Conservation (phyloP, 768 basidiomycete species). For the Tremella fuciformis region DNA sequence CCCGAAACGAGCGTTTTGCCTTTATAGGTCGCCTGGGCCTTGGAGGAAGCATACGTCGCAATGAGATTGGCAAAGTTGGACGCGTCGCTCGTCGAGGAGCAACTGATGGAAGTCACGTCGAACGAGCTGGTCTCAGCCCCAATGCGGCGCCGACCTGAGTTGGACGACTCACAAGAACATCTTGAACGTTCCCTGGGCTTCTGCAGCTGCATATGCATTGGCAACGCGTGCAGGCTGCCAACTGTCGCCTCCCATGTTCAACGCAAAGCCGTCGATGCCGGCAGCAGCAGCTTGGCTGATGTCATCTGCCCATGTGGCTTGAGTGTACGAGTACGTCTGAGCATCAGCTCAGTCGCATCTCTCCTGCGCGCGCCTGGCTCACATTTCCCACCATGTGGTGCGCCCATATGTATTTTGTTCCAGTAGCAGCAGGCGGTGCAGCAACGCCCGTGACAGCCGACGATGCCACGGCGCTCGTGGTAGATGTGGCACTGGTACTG, state of each 20-base stretch:
- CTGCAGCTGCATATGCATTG: constrained; percentile 49
- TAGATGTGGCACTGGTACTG: constrained; percentile 1
- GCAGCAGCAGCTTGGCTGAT: constrained; percentile 44
- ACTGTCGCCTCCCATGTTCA: constrained; percentile 51
- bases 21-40: constrained; percentile 47
- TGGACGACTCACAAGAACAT: constrained; percentile 36
- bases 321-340: constrained; percentile 48
- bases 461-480: constrained; percentile 3
- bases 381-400: constrained; percentile 51
- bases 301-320: constrained; percentile 47
- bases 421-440: constrained; percentile 20
- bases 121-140: constrained; percentile 27
- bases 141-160: no score
- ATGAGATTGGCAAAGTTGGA: constrained; percentile 35
- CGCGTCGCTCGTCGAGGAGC: constrained; percentile 31
- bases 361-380: background rate
- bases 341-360: constrained; percentile 12
- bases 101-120: constrained; percentile 47
- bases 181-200: constrained; percentile 33
- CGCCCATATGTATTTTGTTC: constrained; percentile 38
- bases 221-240: constrained; percentile 47
- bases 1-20: constrained; percentile 49
- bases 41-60: constrained; percentile 29
- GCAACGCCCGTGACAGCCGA: constrained; percentile 22
- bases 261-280: constrained; percentile 54